Evolutionary conservation across 768 basidiomycete species (phyloP).

Genomic region (Kwoniella europaea): DNA sequence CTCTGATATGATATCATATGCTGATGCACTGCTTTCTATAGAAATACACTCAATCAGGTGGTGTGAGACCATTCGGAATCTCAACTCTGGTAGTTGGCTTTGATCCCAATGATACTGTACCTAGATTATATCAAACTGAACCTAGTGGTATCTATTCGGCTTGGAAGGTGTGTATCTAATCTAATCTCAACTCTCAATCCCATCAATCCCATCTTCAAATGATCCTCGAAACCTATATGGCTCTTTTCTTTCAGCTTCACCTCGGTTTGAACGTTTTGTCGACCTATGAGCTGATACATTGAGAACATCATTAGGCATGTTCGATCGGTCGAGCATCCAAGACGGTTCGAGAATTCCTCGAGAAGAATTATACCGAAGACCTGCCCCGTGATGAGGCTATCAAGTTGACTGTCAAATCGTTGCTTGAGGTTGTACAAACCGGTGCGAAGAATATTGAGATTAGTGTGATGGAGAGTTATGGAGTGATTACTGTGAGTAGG

Average conservation of each 20-base stretch:
- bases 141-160: conserved; percentile 97
- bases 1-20: neutral
- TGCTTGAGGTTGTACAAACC: conserved; percentile 97
- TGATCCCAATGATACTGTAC: conserved; percentile 85
- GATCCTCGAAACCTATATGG: too few relatives aligned
- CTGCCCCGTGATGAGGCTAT: conserved; percentile 86
- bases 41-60: conserved; percentile 98
- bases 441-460: conserved; percentile 99
- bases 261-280: too few relatives aligned
- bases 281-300: too few relatives aligned
- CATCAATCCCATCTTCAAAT: neutral
- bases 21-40: conserved; percentile 55
- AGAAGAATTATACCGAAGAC: conserved; percentile 96
- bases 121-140: conserved; percentile 93
- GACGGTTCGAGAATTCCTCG: conserved; percentile 96
- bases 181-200: neutral
- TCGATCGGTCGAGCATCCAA: conserved; percentile 97
- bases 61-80: conserved; percentile 96
- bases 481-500: conserved; percentile 78
- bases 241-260: too few relatives aligned
- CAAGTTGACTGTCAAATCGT: conserved; percentile 90
- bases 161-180: conserved; percentile 76
- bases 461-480: conserved; percentile 94
- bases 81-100: conserved; percentile 96
- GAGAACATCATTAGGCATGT: conserved; percentile 70